Conservation (phyloP, 441 rosid genomes). For the Pelargonium fulgidum region DNA sequence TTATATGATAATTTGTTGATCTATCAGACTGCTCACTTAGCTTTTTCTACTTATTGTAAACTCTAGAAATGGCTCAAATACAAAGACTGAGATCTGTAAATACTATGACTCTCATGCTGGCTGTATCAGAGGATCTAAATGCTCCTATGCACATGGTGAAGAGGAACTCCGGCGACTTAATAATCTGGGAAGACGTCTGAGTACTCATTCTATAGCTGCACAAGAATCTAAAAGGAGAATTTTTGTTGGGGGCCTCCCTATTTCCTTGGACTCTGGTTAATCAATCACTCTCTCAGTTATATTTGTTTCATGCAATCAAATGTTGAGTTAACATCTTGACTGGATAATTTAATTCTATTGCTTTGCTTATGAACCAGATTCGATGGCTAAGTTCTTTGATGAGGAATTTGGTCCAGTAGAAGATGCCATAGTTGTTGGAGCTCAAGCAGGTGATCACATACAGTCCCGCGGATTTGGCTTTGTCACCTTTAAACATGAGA, state of each 20-base stretch:
- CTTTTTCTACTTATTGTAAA: slow-evolving; percentile 16
- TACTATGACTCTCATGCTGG: slow-evolving; percentile 41
- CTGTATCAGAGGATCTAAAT: slow-evolving; percentile 44
- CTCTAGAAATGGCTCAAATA: slow-evolving; percentile 26
- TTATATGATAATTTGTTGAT: slow-evolving; percentile 11
- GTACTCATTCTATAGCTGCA: slow-evolving; percentile 20
- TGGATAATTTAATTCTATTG: slow-evolving; percentile 4
- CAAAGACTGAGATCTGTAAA: slow-evolving; percentile 38
- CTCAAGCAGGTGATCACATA: slow-evolving; percentile 27
- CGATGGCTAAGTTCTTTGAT: slow-evolving; percentile 31
- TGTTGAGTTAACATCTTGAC: not conserved
- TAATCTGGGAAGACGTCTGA: slow-evolving; percentile 16
- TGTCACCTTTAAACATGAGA: slow-evolving; percentile 45
- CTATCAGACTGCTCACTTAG: slow-evolving; percentile 9
- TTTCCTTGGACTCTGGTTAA: slow-evolving; percentile 48
- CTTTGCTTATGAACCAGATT: slow-evolving; percentile 31
- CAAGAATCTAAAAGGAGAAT: slow-evolving; percentile 31
- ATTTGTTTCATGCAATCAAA: not conserved
- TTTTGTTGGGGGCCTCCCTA: slow-evolving; percentile 56
- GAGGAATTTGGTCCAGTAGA: slow-evolving; percentile 51
- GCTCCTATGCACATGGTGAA: slow-evolving; percentile 41
- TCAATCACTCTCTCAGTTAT: slow-evolving; percentile 7
- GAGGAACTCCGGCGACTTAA: slow-evolving; percentile 30
- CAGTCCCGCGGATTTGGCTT: slow-evolving; percentile 58
- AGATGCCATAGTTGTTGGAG: slow-evolving; percentile 35